Evolutionary conservation across 2,329 filamentous ascomycete species (phyloP), one percentile per base, ranked within the genome.

Genomic region (Coniochaeta prunicola): DNA sequence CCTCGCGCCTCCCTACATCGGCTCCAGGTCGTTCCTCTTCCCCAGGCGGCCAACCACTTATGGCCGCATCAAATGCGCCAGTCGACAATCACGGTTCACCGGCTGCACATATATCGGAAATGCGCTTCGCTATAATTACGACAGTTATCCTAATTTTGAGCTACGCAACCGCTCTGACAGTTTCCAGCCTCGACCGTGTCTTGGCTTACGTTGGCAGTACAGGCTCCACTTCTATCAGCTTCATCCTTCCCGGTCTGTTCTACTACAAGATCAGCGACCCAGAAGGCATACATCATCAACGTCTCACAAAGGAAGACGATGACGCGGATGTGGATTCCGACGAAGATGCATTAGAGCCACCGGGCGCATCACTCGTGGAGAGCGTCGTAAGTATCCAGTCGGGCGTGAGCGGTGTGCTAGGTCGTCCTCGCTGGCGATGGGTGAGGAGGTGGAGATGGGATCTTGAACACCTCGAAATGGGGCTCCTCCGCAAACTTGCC

Each of bases 191-290:
- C 3, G 92, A 96, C 70, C 88, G 90, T 53, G 92, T 99, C 0
- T 81, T 99, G 0, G 93, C 94, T 0, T 99, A 97, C 66, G 94
- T 99, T 12, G 94, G 94, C 38, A 92, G 89, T 66, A 99, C 94
- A 0, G 94, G 94, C 57, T 93, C 89, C 57, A 99, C 94, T 0
- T 91, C 91, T 61, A 99, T 99, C 67, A 96, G 91, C 62, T 99
- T 99, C 71, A 97, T 99, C 64, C 81, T 99, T 0, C 94, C 94
- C 0, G 94, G 94, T 0, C 76, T 99, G 4, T 99, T 99, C 73
- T 99, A 97, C 74, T 99, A 97, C 77, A 97, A 97, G 74, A 97
- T 99, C 61, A 96, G 91, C 13, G 86, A 91, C 26, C 94, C 94
- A 0, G 89, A 96, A 58, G 93, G 90, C 50, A 82, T 87, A 30